These are phyloP conservation scores for Sporisorium sorghi DNA, from an alignment of 1,284 basidiomycete genomes.

Conservation along the genomic window DNA sequence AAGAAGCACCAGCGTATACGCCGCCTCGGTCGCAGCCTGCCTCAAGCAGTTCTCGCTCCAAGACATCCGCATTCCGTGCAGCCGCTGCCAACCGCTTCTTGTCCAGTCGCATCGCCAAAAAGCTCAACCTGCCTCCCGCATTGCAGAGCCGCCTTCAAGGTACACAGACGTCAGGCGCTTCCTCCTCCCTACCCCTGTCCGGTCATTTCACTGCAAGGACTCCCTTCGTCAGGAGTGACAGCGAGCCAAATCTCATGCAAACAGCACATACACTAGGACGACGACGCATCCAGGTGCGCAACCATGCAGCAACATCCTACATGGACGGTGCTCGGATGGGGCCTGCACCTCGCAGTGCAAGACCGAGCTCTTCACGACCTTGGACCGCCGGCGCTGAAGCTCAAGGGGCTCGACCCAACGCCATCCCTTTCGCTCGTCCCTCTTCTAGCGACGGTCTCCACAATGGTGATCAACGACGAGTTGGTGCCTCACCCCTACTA, in stretches of 20 bases:
- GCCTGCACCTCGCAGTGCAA: constrained; percentile 25
- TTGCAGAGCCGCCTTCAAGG: constrained; percentile 40
- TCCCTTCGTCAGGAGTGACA: constrained; percentile 40
- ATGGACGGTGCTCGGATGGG: constrained; percentile 45
- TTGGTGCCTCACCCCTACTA: constrained; percentile 17
- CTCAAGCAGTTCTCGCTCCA: constrained; percentile 23
- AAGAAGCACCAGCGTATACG: constrained; percentile 44
- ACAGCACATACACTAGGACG: constrained; percentile 1
- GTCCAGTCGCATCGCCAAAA: constrained; percentile 43
- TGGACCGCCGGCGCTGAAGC: constrained; percentile 20
- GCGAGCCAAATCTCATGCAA: constrained; percentile 33
- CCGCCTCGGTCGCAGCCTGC: constrained; percentile 29
- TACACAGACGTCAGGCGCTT: constrained; percentile 24
- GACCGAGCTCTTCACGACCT: constrained; percentile 17
- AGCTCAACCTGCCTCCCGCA: constrained; percentile 35
- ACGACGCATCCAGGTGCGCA: constrained; percentile 32
- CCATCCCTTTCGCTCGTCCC: constrained; percentile 6
- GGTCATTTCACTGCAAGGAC: background rate
- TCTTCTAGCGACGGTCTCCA: constrained; percentile 14
- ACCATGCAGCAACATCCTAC: constrained; percentile 36
- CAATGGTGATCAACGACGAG: background rate
- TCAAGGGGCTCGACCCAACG: background rate
- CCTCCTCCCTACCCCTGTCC: background rate
- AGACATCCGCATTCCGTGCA: constrained; percentile 30
- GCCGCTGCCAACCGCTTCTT: constrained; percentile 47